These are phyloP conservation scores for Senecio squalidus DNA, from an alignment of 140 eudicot species.

Conservation along the genomic window DNA sequence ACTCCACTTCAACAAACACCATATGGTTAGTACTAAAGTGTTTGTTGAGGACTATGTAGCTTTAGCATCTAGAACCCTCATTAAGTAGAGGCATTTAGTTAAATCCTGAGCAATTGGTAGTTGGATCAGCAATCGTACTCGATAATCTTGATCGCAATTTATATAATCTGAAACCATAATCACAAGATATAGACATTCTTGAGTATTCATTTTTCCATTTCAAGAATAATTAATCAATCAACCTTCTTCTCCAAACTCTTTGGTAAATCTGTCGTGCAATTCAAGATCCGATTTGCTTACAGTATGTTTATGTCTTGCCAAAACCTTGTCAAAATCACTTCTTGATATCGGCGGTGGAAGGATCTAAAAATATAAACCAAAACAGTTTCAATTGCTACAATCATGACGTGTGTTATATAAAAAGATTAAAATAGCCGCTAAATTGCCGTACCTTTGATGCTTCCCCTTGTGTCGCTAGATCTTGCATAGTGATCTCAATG, in stretches of 20 bases:
- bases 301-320: conserved; percentile 57
- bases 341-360: conserved; percentile 55
- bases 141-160: neutral
- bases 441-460: conserved; percentile 47
- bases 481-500: conserved; percentile 55
- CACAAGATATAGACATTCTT: conserved; percentile 13
- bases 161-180: neutral
- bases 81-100: no score
- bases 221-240: conserved; percentile 22
- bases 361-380: conserved; percentile 36
- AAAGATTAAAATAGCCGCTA: neutral
- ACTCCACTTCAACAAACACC: no score
- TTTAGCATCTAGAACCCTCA: no score
- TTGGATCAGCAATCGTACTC: neutral
- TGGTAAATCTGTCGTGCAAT: no score
- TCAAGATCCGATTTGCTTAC: no score
- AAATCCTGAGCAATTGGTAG: no score
- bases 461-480: conserved; percentile 49
- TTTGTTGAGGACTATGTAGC: no score
- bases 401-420: neutral
- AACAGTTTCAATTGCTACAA: conserved; percentile 4
- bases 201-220: neutral
- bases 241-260: conserved; percentile 73
- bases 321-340: conserved; percentile 55
- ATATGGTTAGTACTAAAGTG: no score